Conservation (phyloP, 495 filamentous ascomycete species). For the Daldinia decipiens region DNA sequence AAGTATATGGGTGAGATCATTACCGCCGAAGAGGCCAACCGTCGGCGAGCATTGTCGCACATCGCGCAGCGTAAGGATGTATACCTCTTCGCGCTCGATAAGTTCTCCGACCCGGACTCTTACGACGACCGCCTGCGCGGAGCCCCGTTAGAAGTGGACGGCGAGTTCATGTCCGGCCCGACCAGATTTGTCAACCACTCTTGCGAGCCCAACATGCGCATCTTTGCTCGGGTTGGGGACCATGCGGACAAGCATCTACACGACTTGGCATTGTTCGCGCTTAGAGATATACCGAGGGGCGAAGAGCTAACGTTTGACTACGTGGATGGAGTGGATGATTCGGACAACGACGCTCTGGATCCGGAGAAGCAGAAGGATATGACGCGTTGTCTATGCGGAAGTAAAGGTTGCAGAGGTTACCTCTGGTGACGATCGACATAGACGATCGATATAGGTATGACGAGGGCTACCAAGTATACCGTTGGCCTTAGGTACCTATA, state of each 20-base stretch:
- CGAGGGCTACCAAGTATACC: not conserved
- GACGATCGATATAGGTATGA: conserved; percentile 10
- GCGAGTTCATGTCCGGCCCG: conserved; percentile 65
- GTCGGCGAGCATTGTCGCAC: conserved; percentile 65
- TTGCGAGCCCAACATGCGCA: conserved; percentile 77
- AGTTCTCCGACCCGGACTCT: conserved; percentile 66
- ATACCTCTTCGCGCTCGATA: conserved; percentile 89
- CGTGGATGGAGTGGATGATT: conserved; percentile 63
- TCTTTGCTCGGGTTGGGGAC: conserved; percentile 83
- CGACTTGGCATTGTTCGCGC: conserved; percentile 87
- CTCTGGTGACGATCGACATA: conserved; percentile 62
- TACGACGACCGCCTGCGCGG: conserved; percentile 54
- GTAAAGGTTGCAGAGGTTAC: conserved; percentile 71
- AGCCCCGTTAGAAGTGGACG: conserved; percentile 63
- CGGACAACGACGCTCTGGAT: conserved; percentile 61
- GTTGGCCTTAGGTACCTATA: not conserved
- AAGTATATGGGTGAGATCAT: conserved; percentile 91
- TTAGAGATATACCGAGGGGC: conserved; percentile 70
- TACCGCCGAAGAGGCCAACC: conserved; percentile 71
- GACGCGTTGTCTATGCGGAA: conserved; percentile 75
- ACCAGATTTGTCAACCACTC: conserved; percentile 81
- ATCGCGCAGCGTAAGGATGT: conserved; percentile 63
- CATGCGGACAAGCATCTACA: conserved; percentile 80
- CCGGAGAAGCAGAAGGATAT: conserved; percentile 57
- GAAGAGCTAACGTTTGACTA: conserved; percentile 93